These are phyloP conservation scores for Trichoderma koningiopsis DNA, from an alignment of 2,329 filamentous ascomycete species.

Conservation along the genomic window DNA sequence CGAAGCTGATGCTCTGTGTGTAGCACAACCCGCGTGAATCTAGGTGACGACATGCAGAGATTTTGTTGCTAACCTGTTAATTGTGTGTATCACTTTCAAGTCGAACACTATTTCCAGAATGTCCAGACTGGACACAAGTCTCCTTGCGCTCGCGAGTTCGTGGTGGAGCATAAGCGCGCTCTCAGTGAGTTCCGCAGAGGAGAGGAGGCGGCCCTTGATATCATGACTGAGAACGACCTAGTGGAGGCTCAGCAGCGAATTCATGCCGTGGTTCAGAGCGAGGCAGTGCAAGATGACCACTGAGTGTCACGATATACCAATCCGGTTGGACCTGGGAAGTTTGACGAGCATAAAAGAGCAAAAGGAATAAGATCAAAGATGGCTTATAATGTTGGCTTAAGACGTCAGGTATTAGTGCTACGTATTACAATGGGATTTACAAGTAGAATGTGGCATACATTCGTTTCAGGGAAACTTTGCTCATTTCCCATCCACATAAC, in stretches of 20 bases:
- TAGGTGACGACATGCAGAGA: too few relatives aligned
- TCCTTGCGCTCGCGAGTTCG: conserved; percentile 40
- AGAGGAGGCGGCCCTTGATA: background rate
- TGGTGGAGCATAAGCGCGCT: conserved; percentile 38
- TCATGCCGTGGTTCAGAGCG: background rate
- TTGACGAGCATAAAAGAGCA: background rate
- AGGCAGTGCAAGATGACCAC: background rate
- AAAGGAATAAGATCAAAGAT: background rate
- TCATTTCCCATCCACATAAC: background rate
- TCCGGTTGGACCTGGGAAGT: background rate
- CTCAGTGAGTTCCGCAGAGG: conserved; percentile 29
- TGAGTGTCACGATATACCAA: background rate
- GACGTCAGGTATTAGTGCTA: background rate
- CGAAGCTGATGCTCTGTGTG: conserved; percentile 45
- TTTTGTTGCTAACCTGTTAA: background rate
- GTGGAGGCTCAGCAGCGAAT: background rate
- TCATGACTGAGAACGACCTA: background rate
- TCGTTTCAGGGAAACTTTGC: background rate
- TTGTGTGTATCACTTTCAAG: conserved; percentile 34
- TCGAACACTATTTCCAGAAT: conserved; percentile 51
- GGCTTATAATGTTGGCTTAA: background rate
- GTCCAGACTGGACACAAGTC: conserved; percentile 42
- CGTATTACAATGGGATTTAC: background rate
- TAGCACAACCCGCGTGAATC: conserved; percentile 10
- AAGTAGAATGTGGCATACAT: background rate